A percentile compares a stretch with the other conserved stretches of the same genome.
Conservation (phyloP, 139 green algal genomes). For the Limnomonas spitsbergensis region DNA sequence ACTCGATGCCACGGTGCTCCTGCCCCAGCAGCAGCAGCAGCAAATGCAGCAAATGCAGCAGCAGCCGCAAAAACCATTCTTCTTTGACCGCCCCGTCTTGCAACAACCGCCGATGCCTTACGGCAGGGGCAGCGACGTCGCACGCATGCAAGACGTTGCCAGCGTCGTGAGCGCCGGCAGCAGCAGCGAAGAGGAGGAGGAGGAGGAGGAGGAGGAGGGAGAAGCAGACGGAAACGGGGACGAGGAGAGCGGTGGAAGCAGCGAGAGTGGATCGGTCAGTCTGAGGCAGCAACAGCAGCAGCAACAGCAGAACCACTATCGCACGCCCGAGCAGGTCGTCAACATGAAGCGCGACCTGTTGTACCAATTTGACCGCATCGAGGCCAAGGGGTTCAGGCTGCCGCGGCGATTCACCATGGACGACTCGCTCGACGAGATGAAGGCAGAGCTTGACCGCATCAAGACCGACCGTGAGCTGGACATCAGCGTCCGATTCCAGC, state of each 20-base stretch:
- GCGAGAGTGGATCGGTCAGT: neutral
- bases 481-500: constrained; percentile 13
- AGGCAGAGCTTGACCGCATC: constrained; percentile 11
- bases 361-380: constrained; percentile 21
- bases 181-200: neutral
- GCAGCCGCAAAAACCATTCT: no score
- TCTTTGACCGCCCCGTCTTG: no score
- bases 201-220: neutral
- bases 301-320: no score
- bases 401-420: constrained; percentile 15
- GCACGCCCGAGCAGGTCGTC: constrained; percentile 7
- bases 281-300: neutral
- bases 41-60: no score
- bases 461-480: constrained; percentile 5
- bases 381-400: constrained; percentile 16
- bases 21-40: no score
- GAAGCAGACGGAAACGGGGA: neutral
- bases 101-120: no score
- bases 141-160: neutral
- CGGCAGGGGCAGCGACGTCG: neutral
- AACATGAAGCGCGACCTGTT: constrained; percentile 19
- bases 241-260: neutral
- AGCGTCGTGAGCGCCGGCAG: neutral
- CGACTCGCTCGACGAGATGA: constrained; percentile 22
- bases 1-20: neutral